Percentiles rank a stretch among this genome's conserved stretches.
phyloP scores from a whole-genome alignment of 352 stramenopile genomes.

The Aphanomyces stellatus region DNA sequence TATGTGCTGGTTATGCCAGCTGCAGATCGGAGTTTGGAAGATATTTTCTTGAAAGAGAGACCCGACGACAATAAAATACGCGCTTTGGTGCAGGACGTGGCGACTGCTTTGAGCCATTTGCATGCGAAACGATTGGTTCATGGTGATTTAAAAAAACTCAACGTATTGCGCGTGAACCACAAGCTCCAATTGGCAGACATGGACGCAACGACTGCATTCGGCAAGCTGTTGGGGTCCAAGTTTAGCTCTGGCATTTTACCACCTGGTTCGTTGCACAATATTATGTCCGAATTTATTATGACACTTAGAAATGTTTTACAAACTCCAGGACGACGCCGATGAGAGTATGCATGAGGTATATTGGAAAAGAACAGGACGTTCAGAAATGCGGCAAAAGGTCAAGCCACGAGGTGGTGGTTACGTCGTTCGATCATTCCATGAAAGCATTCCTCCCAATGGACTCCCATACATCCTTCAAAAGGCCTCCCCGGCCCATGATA shows the following conservation, averaged over 20 bases:
- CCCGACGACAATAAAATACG: not conserved
- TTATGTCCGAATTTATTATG: no score
- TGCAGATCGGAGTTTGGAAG: not conserved
- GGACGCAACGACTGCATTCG: not conserved
- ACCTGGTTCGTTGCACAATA: no score
- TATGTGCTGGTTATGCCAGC: not conserved
- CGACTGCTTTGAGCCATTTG: not conserved
- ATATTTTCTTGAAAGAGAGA: not conserved
- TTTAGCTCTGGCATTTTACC: constrained; percentile 21
- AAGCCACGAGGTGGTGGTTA: no score
- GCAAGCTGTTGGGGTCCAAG: constrained; percentile 2
- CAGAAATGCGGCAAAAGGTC: no score
- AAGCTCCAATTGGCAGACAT: constrained; percentile 19
- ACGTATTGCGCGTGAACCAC: constrained; percentile 19
- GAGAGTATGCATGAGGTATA: no score
- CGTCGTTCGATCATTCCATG: no score
- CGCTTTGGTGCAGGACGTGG: not conserved
- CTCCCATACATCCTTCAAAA: no score
- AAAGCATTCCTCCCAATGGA: no score
- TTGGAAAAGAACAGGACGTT: no score
- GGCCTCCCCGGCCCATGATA: no score
- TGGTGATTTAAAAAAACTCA: constrained; percentile 23
- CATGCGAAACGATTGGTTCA: constrained; percentile 13
- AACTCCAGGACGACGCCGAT: no score
- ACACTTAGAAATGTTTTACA: no score